Base-by-base conservation (phyloP, 2,329 filamentous ascomycete species). In the Cercospora nicotianae region DNA sequence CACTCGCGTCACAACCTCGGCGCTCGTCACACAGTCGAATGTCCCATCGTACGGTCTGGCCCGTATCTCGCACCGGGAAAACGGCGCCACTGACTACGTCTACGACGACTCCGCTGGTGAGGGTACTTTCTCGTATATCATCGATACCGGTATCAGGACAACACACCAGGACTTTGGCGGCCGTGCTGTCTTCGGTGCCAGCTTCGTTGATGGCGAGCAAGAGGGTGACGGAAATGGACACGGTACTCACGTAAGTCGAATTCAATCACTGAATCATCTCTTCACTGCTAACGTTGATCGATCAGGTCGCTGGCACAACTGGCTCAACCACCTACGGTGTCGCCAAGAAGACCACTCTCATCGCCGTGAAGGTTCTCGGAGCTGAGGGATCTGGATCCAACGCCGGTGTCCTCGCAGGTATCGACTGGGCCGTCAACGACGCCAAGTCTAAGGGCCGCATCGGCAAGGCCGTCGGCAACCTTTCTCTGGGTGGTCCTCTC, bases 381-480 rank as follows among this genome's bases (percentile, higher is more conserved):
- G 78, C 77, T 18, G 73, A 81, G 16, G 81, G 82, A 53, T 79
- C 78, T 58, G 84, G 84, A 31, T 82, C 82, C 69, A 80, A 86
- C 67, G 75, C 78, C 36, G 84, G 83, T 33, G 83, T 86, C 73
- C 74, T 82, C 67, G 75, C 78, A 28, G 85, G 84, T 5, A 83
- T 86, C 74, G 75, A 82, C 63, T 82, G 77, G 51, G 63, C 81
- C 28, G 76, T 82, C 63, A 69, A 77, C 39, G 80, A 81, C 62
- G 92, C 92, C 75, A 93, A 94, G 85, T 30, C 62, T 39, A 92
- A 83, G 78, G 90, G 97, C 89, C 90, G 90, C 80, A 97, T 96
- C 10, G 70, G 69, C 30, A 72, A 70, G 51, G 57, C 71, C 31
- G 71, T 73, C 55, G 78, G 74, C 36, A 81, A 80, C 72, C 71